Evolutionary conservation across 768 basidiomycete species (phyloP).

Genomic region (Lactifluus subvellereus): DNA sequence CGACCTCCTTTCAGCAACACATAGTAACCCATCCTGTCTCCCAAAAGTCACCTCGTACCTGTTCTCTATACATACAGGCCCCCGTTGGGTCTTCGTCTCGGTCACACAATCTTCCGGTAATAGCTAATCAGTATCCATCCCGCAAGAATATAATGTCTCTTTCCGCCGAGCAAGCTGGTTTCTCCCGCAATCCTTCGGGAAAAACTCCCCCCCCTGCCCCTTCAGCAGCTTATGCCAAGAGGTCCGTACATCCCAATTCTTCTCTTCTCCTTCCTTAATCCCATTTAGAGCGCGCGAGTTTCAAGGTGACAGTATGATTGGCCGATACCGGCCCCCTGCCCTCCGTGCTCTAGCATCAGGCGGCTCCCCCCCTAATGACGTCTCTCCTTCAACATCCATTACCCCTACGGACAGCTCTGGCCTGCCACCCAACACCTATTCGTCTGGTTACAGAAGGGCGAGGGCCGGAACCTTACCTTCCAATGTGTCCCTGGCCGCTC

Average conservation of each 20-base stretch:
- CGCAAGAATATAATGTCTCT: constrained; percentile 83
- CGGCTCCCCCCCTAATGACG: constrained; percentile 69
- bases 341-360: constrained; percentile 61
- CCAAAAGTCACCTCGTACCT: constrained; percentile 30
- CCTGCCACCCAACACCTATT: constrained; percentile 69
- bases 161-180: constrained; percentile 77
- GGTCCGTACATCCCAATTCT: constrained; percentile 40
- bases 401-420: constrained; percentile 52
- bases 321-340: constrained; percentile 76
- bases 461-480: constrained; percentile 98
- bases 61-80: constrained; percentile 30
- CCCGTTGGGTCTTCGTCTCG: constrained; percentile 14
- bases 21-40: constrained; percentile 37
- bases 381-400: constrained; percentile 45
- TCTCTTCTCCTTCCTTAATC: constrained; percentile 23
- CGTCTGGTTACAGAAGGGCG: constrained; percentile 86
- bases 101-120: constrained; percentile 46
- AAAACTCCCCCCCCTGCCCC: constrained; percentile 89
- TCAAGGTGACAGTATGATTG: constrained; percentile 67
- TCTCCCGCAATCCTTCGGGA: constrained; percentile 79
- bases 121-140: constrained; percentile 72
- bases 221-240: constrained; percentile 84
- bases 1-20: constrained; percentile 39
- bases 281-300: constrained; percentile 75
- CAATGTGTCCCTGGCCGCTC: constrained; percentile 83